Percentiles rank a stretch among this genome's conserved stretches.
These are phyloP conservation scores for Ceratocystis diversiconidia DNA, from an alignment of 2,329 filamentous ascomycete genomes.

Conservation along the genomic window DNA sequence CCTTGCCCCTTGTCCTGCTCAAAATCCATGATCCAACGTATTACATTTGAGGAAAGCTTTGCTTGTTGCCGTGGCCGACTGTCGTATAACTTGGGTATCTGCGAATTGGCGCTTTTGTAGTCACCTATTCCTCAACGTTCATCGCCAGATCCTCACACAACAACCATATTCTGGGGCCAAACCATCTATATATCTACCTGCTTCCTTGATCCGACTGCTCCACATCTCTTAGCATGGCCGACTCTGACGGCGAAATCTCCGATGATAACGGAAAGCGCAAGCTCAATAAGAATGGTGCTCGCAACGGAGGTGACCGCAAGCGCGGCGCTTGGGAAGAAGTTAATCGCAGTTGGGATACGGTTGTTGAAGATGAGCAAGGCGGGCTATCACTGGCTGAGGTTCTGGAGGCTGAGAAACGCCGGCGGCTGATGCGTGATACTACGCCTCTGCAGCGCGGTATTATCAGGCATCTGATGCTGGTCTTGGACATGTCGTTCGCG, in stretches of 20 bases:
- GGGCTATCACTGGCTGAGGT: constrained; percentile 61
- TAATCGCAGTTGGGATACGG: constrained; percentile 55
- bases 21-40: too few relatives aligned
- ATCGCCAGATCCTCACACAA: too few relatives aligned
- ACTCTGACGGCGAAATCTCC: constrained; percentile 57
- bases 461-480: constrained; percentile 85
- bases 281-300: constrained; percentile 14
- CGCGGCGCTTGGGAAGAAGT: constrained; percentile 53
- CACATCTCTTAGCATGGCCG: constrained; percentile 41
- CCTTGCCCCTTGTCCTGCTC: too few relatives aligned
- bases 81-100: too few relatives aligned
- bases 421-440: constrained; percentile 65
- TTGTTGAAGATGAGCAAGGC: constrained; percentile 67
- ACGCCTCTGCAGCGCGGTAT: constrained; percentile 92
- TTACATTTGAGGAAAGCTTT: too few relatives aligned
- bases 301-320: constrained; percentile 23
- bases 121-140: too few relatives aligned
- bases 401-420: constrained; percentile 68
- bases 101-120: too few relatives aligned
- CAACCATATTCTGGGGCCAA: too few relatives aligned
- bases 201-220: neutral
- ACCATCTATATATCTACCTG: too few relatives aligned
- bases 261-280: constrained; percentile 35
- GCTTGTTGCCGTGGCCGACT: too few relatives aligned
- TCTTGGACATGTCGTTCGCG: constrained; percentile 81